Conservation (phyloP, 805 yeast genomes). For the Soucietia sequanensis region DNA sequence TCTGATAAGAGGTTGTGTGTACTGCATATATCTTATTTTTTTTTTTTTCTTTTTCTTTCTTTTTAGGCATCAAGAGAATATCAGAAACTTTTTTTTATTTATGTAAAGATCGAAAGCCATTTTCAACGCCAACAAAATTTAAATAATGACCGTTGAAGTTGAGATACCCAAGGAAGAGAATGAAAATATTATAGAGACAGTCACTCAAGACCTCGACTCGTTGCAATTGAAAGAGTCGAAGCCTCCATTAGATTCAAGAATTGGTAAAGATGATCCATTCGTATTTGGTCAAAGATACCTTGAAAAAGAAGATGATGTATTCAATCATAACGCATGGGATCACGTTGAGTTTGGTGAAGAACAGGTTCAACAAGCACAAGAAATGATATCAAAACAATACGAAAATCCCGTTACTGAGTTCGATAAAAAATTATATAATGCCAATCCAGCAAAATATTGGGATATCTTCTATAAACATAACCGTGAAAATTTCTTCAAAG, state of each 20-base stretch:
- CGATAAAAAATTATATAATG: slow-evolving; percentile 74
- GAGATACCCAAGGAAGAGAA: no score
- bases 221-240: slow-evolving; percentile 34
- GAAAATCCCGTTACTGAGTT: slow-evolving; percentile 85
- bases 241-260: slow-evolving; percentile 53
- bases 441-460: slow-evolving; percentile 93
- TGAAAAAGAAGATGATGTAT: slow-evolving; percentile 73
- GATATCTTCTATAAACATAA: slow-evolving; percentile 90
- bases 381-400: slow-evolving; percentile 69
- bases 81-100: no score
- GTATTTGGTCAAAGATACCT: slow-evolving; percentile 86
- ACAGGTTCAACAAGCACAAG: slow-evolving; percentile 72
- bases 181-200: no score
- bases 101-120: no score
- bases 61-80: no score
- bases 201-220: no score
- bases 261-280: slow-evolving; percentile 87
- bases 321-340: slow-evolving; percentile 95
- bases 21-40: no score
- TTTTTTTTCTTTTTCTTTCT: no score
- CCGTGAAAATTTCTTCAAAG: slow-evolving; percentile 91
- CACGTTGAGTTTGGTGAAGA: slow-evolving; percentile 98
- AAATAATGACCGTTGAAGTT: no score
- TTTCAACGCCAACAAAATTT: no score
- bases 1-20: no score